These are phyloP conservation scores for Diplotaxis tenuifolia DNA, from an alignment of 345 rosid species.

Conservation along the genomic window DNA sequence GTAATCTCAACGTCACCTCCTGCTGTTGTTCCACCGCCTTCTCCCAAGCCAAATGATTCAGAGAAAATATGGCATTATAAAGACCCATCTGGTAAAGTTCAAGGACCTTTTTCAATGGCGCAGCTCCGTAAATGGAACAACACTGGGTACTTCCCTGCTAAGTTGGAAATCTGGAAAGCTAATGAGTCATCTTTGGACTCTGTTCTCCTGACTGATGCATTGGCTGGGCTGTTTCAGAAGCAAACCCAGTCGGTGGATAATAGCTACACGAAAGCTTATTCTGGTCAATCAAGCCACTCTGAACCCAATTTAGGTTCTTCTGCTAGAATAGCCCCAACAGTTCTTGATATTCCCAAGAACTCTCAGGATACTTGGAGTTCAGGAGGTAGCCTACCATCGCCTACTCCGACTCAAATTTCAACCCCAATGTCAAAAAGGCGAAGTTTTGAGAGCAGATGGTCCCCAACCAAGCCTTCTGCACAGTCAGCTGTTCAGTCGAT, in stretches of 20 bases:
- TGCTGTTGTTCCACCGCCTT: slow-evolving; percentile 39
- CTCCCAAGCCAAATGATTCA: slow-evolving; percentile 58
- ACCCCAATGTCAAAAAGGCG: slow-evolving; percentile 43
- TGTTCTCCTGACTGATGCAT: slow-evolving; percentile 67
- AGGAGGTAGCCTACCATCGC: slow-evolving; percentile 81
- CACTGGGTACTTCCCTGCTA: slow-evolving; percentile 87
- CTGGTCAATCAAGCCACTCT: slow-evolving; percentile 36
- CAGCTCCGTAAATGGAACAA: slow-evolving; percentile 95
- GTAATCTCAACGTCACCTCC: slow-evolving; percentile 49
- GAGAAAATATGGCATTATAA: slow-evolving; percentile 92
- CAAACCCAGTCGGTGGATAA: slow-evolving; percentile 42
- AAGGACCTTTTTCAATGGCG: slow-evolving; percentile 92
- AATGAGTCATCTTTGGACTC: slow-evolving; percentile 65
- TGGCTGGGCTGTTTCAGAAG: slow-evolving; percentile 66
- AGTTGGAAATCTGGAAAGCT: slow-evolving; percentile 79
- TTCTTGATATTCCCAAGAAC: slow-evolving; percentile 54
- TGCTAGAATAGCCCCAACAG: slow-evolving; percentile 40
- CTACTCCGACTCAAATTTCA: slow-evolving; percentile 72
- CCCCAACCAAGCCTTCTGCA: slow-evolving; percentile 54
- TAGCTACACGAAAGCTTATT: slow-evolving; percentile 35
- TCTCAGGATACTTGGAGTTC: slow-evolving; percentile 57
- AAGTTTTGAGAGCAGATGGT: slow-evolving; percentile 61
- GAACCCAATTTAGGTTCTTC: slow-evolving; percentile 39
- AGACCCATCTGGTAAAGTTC: slow-evolving; percentile 94
- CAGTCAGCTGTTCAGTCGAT: slow-evolving; percentile 33